Evolutionary conservation across 176 grass and related monocot species (phyloP), one percentile per base, ranked within the genome.

Genomic region (Oryza australiensis): DNA sequence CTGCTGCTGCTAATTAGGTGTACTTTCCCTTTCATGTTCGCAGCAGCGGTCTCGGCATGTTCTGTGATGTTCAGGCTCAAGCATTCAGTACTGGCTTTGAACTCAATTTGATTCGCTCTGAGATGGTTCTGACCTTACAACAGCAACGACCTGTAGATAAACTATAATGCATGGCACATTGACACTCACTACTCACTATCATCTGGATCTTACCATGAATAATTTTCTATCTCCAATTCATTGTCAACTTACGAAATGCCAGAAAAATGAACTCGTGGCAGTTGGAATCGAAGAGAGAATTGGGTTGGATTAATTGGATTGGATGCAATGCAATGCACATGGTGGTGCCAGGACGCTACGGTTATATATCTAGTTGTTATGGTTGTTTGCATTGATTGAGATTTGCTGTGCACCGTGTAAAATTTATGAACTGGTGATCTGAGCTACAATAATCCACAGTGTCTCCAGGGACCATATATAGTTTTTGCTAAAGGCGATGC

Each of bases 1-100:
- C 4, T 37, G 40, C 34, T 38, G 41, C 37, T 11, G 26, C 14
- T 10, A 33, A 16, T 37, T 30, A 28, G 37, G 43, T 74, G 70
- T 23, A 12, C 40, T 83, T 37, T 75, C 62, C 9, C 59, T 66
- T 26, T 75, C 71, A 35, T 66, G 42, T 37, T 75, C 45, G 22
- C 38, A 45, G 4, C 37, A 26, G 68, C 10, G 20, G 3, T 23
- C 22, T 60, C 66, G 20, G 4, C 9, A 69, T 38, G 3, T 30
- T 69, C 15, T 18, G 16, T 18, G 16, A 4, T 49, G 14, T 18
- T 49, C 46, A 49, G 46, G 14, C 49, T 53, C 51, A 55, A 55
- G 6, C 51, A 55, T 18, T 15, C 38, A 15, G 45, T 51, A 18
- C 13, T 51, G 48, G 15, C 15, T 51, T 7, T 57, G 20, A n/a